Base-by-base conservation (phyloP, 495 filamentous ascomycete genomes). In the Parathielavia appendiculata region DNA sequence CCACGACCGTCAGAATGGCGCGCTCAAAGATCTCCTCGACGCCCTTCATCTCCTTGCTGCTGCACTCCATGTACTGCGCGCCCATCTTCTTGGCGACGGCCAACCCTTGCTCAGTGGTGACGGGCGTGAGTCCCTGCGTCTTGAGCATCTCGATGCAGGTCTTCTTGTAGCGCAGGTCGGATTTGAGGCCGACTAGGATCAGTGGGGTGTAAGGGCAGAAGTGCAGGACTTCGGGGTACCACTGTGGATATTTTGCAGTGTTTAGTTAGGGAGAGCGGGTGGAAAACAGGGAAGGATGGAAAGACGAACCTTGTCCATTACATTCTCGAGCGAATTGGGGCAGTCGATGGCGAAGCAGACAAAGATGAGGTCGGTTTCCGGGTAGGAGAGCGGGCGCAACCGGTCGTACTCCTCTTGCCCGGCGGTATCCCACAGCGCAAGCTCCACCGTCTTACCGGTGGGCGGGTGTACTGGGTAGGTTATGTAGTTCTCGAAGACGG, bases 261-360 rank as follows among this genome's bases (percentile, higher is more conserved):
- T 46, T 7, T 41, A 65, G 53, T 56, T 44, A 49, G 47, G 46
- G 19, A 34, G 44, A 12, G 17, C 19, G 34, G 32, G 40, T 1
- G 51, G 38, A 41, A 20, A 51, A 23, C 34, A 40, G 14, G 20
- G 26, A 14, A n/a, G 16, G 17, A 19, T 6, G 38, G 22, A 22
- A 40, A 34, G 36, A 67, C 79, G 56, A 71, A 96, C 93, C 86
- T 98, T 98, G 76, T 98, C 93, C 78, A 97, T 87, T 54, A 98
- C 93, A 68, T 98, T 98, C 64, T 98, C 93, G 47, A 98, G 76
- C 10, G 93, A 97, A 68, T 96, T 95, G 17, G 93, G 93, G 72
- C 95, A 98, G 76, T 98, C 93, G 61, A 98, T 95, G 57, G 95
- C 95, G 76, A 98, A 98, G 79, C 93, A 98, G 63, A 98, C 93